Evolutionary conservation across 1,284 basidiomycete genomes (phyloP), one percentile per base, ranked within the genome.

Genomic region (Irpex sp.): DNA sequence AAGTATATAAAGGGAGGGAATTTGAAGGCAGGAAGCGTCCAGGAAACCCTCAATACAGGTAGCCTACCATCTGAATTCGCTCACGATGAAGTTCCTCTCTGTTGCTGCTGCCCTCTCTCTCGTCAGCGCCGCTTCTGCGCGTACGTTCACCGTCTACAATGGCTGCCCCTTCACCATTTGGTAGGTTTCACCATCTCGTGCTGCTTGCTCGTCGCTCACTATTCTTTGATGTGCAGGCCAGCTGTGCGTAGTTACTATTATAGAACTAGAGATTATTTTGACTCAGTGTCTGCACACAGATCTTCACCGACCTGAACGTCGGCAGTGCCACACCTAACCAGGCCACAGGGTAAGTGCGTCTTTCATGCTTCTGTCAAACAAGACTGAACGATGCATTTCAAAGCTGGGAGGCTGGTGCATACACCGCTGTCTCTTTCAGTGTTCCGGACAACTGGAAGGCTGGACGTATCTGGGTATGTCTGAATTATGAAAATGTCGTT

Each of bases 371-470:
- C 13, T 57, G 1, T 8, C 26, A 11, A 26, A 33, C 11, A 11
- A 6, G 35, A 57, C 21, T 49, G 15, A 58, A 26, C 17, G n/a
- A 51, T 60, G 15, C 46, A 19, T 21, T 46, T 53, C 13, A 50
- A 13, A 72, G 74, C 8, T 78, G 76, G 77, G 69, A 72, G 58
- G 74, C 74, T 21, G 61, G 21, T 17, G 69, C 75, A 5, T 73
- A 67, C 63, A 70, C 73, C 37, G 17, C 62, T 4, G 73, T 75
- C 15, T 67, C 67, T n/a, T 77, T 78, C 70, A 60, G 60, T 11
- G 76, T 77, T 1, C 76, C 76, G 4, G 70, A 77, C 64, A 74
- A 76, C 68, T 78, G 77, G 77, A 69, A 68, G 50, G 72, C 77
- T 1, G 77, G 76, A 31, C 74, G 77, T 60, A 78, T 78, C 64